A percentile compares a stretch with the other conserved stretches of the same genome.
These are phyloP conservation scores for Medicago ruthenica DNA, from an alignment of 306 rosid species.

Conservation along the genomic window DNA sequence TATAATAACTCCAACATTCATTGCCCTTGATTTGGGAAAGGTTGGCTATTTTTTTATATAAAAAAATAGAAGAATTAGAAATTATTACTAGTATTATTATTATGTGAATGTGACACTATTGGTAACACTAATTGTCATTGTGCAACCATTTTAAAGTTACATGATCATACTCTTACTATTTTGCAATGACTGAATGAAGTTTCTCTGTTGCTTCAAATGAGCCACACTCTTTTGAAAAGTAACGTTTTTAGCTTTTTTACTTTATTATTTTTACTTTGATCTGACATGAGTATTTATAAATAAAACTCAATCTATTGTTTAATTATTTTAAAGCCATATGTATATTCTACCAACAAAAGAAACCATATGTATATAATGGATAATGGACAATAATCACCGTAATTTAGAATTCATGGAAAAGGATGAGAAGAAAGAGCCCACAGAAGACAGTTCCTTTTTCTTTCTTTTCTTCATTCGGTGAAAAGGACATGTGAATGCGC, in stretches of 20 bases:
- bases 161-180: too few species aligned
- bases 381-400: slow-evolving; percentile 29
- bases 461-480: slow-evolving; percentile 67
- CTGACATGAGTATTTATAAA: not conserved
- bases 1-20: slow-evolving; percentile 46
- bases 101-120: too few species aligned
- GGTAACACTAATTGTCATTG: too few species aligned
- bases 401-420: slow-evolving; percentile 37
- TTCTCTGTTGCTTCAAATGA: not conserved
- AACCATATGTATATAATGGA: not conserved
- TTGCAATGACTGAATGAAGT: too few species aligned
- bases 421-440: slow-evolving; percentile 35
- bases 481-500: slow-evolving; percentile 82
- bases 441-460: slow-evolving; percentile 48
- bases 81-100: too few species aligned
- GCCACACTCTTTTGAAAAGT: not conserved
- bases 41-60: not conserved
- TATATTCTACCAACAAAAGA: too few species aligned
- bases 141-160: too few species aligned
- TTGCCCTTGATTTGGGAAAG: slow-evolving; percentile 40
- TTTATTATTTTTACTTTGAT: not conserved
- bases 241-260: not conserved
- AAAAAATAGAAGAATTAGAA: too few species aligned
- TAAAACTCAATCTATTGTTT: not conserved
- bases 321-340: not conserved